A percentile compares a stretch with the other conserved stretches of the same genome.
Evolutionary conservation across 768 basidiomycete genomes (phyloP).

Genomic region (Termitomyces heimii): DNA sequence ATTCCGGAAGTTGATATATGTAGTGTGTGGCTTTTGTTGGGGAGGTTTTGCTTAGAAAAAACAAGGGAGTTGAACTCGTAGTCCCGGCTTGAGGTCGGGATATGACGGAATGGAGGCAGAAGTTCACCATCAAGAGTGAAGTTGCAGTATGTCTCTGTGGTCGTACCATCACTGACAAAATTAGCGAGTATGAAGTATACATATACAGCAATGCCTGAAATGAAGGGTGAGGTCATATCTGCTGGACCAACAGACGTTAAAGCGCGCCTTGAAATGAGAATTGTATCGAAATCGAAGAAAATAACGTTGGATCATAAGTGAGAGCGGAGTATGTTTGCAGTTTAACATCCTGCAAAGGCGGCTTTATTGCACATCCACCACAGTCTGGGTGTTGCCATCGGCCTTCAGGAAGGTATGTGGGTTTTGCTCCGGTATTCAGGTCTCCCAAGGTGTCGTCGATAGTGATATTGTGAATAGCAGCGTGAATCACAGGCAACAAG

Average conservation of each 20-base stretch:
- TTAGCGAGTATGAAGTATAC: constrained; percentile 34
- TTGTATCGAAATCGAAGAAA: constrained; percentile 10
- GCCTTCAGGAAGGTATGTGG: constrained; percentile 13
- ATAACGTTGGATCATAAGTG: constrained; percentile 10
- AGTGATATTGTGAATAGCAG: constrained; percentile 9
- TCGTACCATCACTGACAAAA: constrained; percentile 11
- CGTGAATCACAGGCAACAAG: neutral
- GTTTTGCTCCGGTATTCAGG: constrained; percentile 8
- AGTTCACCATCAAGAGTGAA: constrained; percentile 27
- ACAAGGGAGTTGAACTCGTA: constrained; percentile 26
- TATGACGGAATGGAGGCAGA: constrained; percentile 18
- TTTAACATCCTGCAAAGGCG: constrained; percentile 6
- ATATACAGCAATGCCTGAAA: constrained; percentile 29
- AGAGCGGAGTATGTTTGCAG: constrained; percentile 16
- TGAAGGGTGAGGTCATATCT: too few relatives aligned
- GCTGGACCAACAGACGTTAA: neutral
- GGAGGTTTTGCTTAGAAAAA: constrained; percentile 21
- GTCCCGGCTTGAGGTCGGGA: constrained; percentile 16
- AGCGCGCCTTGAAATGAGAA: constrained; percentile 12
- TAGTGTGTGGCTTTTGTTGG: constrained; percentile 23
- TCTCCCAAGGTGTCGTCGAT: constrained; percentile 22
- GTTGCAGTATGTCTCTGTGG: constrained; percentile 19
- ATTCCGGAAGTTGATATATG: constrained; percentile 26
- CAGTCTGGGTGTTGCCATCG: constrained; percentile 16
- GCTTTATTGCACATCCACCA: constrained; percentile 9